Evolutionary conservation across 2,329 filamentous ascomycete species (phyloP).

Genomic region (Fusarium piperis): DNA sequence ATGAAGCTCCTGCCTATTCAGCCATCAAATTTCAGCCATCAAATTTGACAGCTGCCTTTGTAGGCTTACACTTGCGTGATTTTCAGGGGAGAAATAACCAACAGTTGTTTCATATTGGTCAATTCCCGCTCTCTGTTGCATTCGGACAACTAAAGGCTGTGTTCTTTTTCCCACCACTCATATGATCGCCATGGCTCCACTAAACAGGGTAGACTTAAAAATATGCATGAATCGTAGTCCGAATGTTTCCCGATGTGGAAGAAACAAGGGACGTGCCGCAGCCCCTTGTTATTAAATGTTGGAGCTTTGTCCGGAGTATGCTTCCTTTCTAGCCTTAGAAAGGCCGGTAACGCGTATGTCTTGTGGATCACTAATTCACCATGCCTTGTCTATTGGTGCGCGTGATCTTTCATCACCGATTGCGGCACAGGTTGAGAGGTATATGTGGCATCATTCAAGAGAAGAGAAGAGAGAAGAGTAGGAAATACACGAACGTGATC

Average conservation of each 20-base stretch:
- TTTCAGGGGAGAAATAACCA: background rate
- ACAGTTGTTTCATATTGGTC: constrained; percentile 5
- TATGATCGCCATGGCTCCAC: background rate
- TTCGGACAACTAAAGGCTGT: background rate
- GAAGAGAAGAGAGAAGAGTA: background rate
- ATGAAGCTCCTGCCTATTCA: background rate
- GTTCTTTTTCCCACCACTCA: constrained; percentile 19
- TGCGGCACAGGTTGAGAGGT: background rate
- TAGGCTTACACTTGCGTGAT: background rate
- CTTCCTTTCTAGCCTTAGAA: background rate
- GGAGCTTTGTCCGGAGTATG: background rate
- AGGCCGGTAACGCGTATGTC: background rate
- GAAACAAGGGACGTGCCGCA: background rate
- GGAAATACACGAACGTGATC: background rate
- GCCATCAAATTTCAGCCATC: constrained; percentile 13
- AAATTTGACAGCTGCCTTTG: background rate
- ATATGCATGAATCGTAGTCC: background rate
- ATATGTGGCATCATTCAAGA: background rate
- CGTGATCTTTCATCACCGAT: background rate
- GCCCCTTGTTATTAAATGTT: background rate
- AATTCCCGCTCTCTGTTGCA: constrained; percentile 21
- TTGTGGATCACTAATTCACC: background rate
- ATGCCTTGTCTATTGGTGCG: background rate
- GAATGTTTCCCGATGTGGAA: background rate
- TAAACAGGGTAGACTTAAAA: background rate